Conservation (phyloP, 2,329 filamentous ascomycete genomes). For the Sporothrix schenckii region DNA sequence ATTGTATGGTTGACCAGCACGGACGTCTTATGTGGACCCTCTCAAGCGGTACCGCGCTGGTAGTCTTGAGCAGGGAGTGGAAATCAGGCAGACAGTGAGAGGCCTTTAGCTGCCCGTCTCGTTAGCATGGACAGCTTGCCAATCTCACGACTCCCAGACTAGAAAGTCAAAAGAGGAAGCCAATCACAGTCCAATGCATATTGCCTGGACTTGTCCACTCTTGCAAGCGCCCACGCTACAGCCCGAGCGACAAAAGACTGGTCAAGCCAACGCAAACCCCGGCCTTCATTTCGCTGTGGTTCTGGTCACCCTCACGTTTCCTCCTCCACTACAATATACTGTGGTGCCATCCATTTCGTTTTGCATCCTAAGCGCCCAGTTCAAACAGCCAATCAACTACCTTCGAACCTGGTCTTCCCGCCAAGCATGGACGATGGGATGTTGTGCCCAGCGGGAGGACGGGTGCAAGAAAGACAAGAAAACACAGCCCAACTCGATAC, state of each 20-base stretch:
- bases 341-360: constrained; percentile 24
- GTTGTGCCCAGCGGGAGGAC: constrained; percentile 16
- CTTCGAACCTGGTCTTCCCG: constrained; percentile 13
- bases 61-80: neutral
- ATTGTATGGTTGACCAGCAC: constrained; percentile 11
- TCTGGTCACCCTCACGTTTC: neutral
- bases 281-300: neutral
- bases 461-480: constrained; percentile 6
- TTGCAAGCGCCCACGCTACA: constrained; percentile 27
- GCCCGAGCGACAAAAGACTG: neutral
- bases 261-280: constrained; percentile 16
- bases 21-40: constrained; percentile 17
- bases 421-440: constrained; percentile 26
- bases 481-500: neutral
- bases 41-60: neutral
- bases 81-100: neutral
- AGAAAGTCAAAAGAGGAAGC: neutral
- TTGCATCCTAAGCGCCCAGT: constrained; percentile 32
- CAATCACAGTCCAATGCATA: constrained; percentile 20
- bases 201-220: constrained; percentile 8
- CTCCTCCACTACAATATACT: constrained; percentile 24
- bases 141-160: constrained; percentile 2
- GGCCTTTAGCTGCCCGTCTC: neutral
- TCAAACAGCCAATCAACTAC: constrained; percentile 32
- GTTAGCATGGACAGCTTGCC: neutral